Conservation (phyloP, 2,329 filamentous ascomycete species). For the Xylariaceae sp. region DNA sequence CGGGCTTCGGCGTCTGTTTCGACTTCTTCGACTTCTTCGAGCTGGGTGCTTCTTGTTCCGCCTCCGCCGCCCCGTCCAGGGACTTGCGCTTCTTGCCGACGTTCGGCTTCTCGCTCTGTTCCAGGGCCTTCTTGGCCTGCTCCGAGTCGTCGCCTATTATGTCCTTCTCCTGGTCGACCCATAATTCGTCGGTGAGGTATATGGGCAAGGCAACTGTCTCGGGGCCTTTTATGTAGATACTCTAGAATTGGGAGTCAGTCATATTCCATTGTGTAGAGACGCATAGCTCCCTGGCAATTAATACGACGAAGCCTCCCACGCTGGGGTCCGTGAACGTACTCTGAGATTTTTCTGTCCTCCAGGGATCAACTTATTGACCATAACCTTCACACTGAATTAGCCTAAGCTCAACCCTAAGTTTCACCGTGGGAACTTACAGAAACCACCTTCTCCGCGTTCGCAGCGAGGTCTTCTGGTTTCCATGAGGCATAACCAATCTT, state of each 20-base stretch:
- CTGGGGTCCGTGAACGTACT: slow-evolving; percentile 7
- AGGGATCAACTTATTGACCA: slow-evolving; percentile 76
- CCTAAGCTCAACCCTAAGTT: neutral
- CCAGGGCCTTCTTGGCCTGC: slow-evolving; percentile 38
- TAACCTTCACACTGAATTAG: slow-evolving; percentile 49
- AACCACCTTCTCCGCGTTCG: slow-evolving; percentile 62
- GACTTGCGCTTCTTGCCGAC: slow-evolving; percentile 62
- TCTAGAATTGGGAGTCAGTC: too few species aligned
- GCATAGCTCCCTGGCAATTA: too few species aligned
- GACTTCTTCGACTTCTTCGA: slow-evolving; percentile 43
- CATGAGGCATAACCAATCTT: slow-evolving; percentile 72
- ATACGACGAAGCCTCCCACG: neutral
- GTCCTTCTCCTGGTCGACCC: slow-evolving; percentile 69
- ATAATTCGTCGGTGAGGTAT: slow-evolving; percentile 89
- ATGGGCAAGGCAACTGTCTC: slow-evolving; percentile 87
- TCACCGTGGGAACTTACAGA: slow-evolving; percentile 4
- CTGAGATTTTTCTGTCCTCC: slow-evolving; percentile 64
- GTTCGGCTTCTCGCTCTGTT: slow-evolving; percentile 43
- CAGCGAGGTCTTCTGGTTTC: slow-evolving; percentile 68
- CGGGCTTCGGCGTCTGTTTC: slow-evolving; percentile 29
- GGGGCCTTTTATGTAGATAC: slow-evolving; percentile 79
- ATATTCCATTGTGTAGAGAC: too few species aligned
- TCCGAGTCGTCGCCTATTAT: slow-evolving; percentile 56
- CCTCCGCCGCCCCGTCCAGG: slow-evolving; percentile 30
- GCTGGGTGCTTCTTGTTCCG: slow-evolving; percentile 31